Percentiles rank a stretch among this genome's conserved stretches.
These are phyloP conservation scores for Exophiala oligosperma DNA, from an alignment of 2,329 filamentous ascomycete genomes.

Conservation along the genomic window DNA sequence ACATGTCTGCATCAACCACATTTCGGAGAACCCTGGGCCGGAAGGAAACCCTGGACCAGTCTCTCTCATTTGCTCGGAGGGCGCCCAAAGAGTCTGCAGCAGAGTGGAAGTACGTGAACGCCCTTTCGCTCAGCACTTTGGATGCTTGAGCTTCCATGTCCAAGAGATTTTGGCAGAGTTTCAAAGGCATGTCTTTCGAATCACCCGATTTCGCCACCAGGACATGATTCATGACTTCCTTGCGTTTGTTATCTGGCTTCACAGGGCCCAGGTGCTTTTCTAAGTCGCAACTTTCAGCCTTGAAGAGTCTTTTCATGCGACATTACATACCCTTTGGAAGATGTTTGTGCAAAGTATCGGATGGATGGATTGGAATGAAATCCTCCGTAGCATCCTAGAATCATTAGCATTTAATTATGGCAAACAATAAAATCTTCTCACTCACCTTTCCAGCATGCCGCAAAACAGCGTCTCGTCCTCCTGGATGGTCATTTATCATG, in stretches of 20 bases:
- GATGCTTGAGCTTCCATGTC: slow-evolving; percentile 17
- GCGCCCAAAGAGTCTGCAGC: slow-evolving; percentile 24
- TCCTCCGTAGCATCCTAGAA: too few relatives aligned
- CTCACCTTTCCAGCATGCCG: slow-evolving; percentile 67
- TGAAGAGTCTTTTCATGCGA: too few relatives aligned
- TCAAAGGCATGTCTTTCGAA: slow-evolving; percentile 30
- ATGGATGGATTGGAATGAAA: neutral
- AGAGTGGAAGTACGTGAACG: slow-evolving; percentile 18
- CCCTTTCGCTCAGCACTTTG: slow-evolving; percentile 4
- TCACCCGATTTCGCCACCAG: slow-evolving; percentile 46
- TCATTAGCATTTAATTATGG: too few relatives aligned
- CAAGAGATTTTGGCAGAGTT: slow-evolving; percentile 17
- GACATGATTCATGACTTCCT: too few relatives aligned
- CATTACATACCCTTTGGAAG: slow-evolving; percentile 31
- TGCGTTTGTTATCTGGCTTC: slow-evolving; percentile 40
- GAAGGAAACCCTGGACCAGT: slow-evolving; percentile 31
- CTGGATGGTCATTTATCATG: slow-evolving; percentile 85
- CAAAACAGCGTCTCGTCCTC: slow-evolving; percentile 85
- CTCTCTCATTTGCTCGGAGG: slow-evolving; percentile 23
- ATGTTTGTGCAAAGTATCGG: slow-evolving; percentile 17
- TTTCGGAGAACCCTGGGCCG: slow-evolving; percentile 48
- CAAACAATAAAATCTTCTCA: neutral
- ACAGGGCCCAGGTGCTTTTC: slow-evolving; percentile 37
- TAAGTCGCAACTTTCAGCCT: too few relatives aligned
- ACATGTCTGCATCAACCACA: slow-evolving; percentile 29